A percentile compares a stretch with the other conserved stretches of the same genome.
These are phyloP conservation scores for Cytospora piceicola DNA, from an alignment of 2,329 filamentous ascomycete species.

Conservation along the genomic window DNA sequence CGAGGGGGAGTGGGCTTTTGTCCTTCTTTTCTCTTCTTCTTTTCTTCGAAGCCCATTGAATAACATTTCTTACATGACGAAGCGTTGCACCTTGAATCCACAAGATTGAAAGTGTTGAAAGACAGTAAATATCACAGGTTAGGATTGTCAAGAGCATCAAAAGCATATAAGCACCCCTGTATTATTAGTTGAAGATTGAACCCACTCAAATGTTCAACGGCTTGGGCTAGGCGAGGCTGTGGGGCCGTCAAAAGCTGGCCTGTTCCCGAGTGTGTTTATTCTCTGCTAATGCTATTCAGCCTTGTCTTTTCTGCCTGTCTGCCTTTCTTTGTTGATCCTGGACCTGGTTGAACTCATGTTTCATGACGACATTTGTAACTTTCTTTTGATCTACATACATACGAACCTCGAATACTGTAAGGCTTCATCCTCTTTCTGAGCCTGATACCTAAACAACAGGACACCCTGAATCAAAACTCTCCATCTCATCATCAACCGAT, in stretches of 20 bases:
- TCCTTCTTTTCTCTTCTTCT: no score
- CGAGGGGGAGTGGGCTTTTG: background rate
- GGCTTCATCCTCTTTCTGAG: background rate
- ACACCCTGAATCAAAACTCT: no score
- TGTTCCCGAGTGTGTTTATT: background rate
- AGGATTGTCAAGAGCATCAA: background rate
- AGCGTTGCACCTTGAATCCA: no score
- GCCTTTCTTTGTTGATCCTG: constrained; percentile 6
- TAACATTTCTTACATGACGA: background rate
- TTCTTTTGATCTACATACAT: no score
- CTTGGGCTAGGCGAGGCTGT: background rate
- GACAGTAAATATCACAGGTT: background rate
- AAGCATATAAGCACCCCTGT: no score
- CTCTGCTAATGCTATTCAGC: background rate
- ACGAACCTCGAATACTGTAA: background rate
- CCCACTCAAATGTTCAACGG: background rate
- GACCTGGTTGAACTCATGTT: background rate
- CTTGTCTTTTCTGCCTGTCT: no score
- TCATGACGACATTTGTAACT: constrained; percentile 16
- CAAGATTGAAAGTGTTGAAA: background rate
- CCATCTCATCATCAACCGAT: no score
- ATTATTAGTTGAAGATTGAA: background rate
- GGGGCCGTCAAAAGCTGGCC: background rate
- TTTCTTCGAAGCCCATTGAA: background rate
- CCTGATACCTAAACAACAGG: background rate